Percentiles rank a stretch among this genome's conserved stretches.
Evolutionary conservation across 176 grass and related monocot genomes (phyloP).

Genomic region (Carex myosuroides): DNA sequence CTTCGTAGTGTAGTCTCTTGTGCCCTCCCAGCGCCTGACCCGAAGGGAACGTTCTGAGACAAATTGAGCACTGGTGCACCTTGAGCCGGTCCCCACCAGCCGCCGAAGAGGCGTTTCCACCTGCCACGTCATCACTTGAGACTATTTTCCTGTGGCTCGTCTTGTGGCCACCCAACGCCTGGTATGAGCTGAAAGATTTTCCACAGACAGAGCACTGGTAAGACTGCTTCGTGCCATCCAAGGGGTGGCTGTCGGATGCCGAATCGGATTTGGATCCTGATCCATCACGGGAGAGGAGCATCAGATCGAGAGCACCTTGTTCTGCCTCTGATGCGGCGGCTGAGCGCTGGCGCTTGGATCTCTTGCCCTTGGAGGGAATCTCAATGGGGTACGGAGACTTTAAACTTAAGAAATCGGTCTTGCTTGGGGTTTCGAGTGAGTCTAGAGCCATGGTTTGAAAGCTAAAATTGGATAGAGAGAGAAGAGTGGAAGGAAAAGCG

Average conservation of each 20-base stretch:
- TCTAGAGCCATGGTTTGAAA: conserved; percentile 33
- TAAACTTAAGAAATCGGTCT: conserved; percentile 6
- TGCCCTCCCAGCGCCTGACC: conserved; percentile 87
- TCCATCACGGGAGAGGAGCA: conserved; percentile 43
- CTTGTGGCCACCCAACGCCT: conserved; percentile 76
- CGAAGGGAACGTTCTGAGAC: conserved; percentile 60
- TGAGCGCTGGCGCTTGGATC: conserved; percentile 2
- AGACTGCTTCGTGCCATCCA: conserved; percentile 6
- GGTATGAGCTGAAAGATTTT: conserved; percentile 61
- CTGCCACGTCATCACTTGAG: background rate
- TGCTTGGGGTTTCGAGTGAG: conserved; percentile 16
- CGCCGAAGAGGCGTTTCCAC: background rate
- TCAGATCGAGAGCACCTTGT: conserved; percentile 39
- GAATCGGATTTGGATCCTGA: background rate
- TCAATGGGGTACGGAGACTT: conserved; percentile 25
- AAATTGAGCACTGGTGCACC: conserved; percentile 58
- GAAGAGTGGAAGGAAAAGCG: background rate
- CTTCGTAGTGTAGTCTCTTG: conserved; percentile 84
- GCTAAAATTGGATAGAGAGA: background rate
- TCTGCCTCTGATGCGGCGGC: conserved; percentile 32
- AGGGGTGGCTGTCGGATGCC: background rate
- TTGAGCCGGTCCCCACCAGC: background rate
- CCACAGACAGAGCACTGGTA: conserved; percentile 72
- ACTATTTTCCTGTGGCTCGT: conserved; percentile 62
- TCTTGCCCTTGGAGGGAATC: conserved; percentile 33